These are phyloP conservation scores for Macrocystidia cucumis DNA, from an alignment of 1,284 basidiomycete species.

Conservation along the genomic window DNA sequence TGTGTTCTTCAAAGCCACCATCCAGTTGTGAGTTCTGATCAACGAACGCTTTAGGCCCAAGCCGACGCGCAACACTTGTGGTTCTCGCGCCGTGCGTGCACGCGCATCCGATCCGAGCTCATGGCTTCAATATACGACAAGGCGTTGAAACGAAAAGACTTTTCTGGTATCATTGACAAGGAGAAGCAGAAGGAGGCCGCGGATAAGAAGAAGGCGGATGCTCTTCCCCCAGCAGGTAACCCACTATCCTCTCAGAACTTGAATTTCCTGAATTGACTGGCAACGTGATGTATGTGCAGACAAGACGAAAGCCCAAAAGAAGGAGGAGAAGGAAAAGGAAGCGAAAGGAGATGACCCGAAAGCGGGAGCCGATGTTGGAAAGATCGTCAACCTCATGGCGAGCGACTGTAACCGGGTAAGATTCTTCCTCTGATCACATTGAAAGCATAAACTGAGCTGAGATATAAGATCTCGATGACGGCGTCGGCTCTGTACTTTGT, in stretches of 20 bases:
- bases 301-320: conserved; percentile 29
- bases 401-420: conserved; percentile 51
- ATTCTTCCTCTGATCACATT: conserved; percentile 3
- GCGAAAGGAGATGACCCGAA: conserved; percentile 49
- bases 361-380: conserved; percentile 66
- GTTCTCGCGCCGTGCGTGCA: conserved; percentile 65
- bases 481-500: conserved; percentile 51
- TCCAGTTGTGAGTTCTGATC: conserved; percentile 4
- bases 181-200: conserved; percentile 25
- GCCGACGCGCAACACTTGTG: conserved; percentile 76
- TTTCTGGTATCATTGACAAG: conserved; percentile 66
- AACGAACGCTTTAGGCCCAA: conserved; percentile 33
- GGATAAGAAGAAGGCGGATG: conserved; percentile 1
- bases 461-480: conserved; percentile 36
- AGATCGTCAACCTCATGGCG: conserved; percentile 77
- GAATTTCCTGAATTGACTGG: background rate
- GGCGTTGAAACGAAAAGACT: conserved; percentile 79
- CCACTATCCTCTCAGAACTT: background rate
- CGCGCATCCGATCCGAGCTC: conserved; percentile 65
- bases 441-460: background rate
- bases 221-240: conserved; percentile 1
- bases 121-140: conserved; percentile 88
- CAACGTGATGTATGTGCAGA: conserved; percentile 6
- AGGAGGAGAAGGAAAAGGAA: conserved; percentile 27
- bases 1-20: too few relatives aligned